Evolutionary conservation across 2,329 filamentous ascomycete species (phyloP).

Genomic region (Trichophyton verrucosum): DNA sequence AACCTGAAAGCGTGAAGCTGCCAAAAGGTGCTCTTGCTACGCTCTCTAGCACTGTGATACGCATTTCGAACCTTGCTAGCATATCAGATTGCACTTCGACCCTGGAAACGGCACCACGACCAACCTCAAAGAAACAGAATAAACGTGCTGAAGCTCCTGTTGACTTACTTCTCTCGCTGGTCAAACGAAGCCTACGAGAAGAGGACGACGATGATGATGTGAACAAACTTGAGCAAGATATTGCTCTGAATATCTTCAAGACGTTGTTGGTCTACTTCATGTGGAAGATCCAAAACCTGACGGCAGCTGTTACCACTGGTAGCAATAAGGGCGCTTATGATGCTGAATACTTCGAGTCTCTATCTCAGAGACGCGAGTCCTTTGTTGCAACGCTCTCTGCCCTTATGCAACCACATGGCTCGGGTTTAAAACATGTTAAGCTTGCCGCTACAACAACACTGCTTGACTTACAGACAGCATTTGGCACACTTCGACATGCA

Average conservation of each 20-base stretch:
- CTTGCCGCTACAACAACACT: slow-evolving; percentile 62
- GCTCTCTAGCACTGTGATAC: slow-evolving; percentile 60
- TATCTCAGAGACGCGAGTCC: slow-evolving; percentile 49
- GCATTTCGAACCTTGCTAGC: slow-evolving; percentile 67
- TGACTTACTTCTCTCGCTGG: slow-evolving; percentile 59
- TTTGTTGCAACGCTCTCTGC: slow-evolving; percentile 39
- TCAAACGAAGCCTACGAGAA: slow-evolving; percentile 58
- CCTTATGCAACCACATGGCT: slow-evolving; percentile 39
- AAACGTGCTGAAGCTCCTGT: slow-evolving; percentile 33
- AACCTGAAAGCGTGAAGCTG: slow-evolving; percentile 33
- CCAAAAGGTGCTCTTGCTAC: slow-evolving; percentile 53
- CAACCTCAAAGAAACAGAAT: slow-evolving; percentile 29
- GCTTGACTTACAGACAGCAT: slow-evolving; percentile 70
- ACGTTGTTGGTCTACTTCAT: slow-evolving; percentile 80
- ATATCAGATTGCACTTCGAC: slow-evolving; percentile 66
- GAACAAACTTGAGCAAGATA: slow-evolving; percentile 65
- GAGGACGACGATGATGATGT: slow-evolving; percentile 54
- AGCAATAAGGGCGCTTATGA: slow-evolving; percentile 44
- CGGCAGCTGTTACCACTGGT: slow-evolving; percentile 41
- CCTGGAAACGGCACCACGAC: slow-evolving; percentile 47
- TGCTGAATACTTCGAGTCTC: slow-evolving; percentile 52
- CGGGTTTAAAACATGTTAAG: slow-evolving; percentile 62
- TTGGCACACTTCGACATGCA: slow-evolving; percentile 55
- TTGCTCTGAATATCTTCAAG: slow-evolving; percentile 64
- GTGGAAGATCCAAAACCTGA: slow-evolving; percentile 66